Conservation (phyloP, 2,329 filamentous ascomycete genomes). For the Fusarium cicatricum region DNA sequence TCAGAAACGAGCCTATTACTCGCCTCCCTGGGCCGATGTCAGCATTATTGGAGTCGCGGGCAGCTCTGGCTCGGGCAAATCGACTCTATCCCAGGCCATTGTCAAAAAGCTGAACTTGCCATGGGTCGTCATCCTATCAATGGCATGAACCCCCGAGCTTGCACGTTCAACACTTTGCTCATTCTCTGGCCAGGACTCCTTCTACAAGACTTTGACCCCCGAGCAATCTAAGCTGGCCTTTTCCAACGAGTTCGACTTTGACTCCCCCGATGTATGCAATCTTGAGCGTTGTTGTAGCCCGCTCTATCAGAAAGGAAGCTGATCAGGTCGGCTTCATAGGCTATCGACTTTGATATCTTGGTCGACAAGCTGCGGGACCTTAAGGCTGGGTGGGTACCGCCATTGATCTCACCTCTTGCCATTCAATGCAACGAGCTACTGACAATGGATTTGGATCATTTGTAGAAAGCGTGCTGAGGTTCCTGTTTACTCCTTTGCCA, state of each 20-base stretch:
- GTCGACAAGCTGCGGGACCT: slow-evolving; percentile 82
- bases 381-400: slow-evolving; percentile 81
- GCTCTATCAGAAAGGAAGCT: slow-evolving; percentile 1
- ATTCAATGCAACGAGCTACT: slow-evolving; percentile 6
- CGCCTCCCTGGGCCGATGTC: slow-evolving; percentile 93
- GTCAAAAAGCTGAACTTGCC: slow-evolving; percentile 89
- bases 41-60: slow-evolving; percentile 97
- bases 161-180: slow-evolving; percentile 24
- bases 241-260: slow-evolving; percentile 93
- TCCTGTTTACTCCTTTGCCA: slow-evolving; percentile 92
- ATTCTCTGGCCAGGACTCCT: slow-evolving; percentile 77
- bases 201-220: slow-evolving; percentile 87
- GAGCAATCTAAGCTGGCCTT: slow-evolving; percentile 85
- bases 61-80: slow-evolving; percentile 94
- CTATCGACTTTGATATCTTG: slow-evolving; percentile 92
- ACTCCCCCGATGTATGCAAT: slow-evolving; percentile 74
- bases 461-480: slow-evolving; percentile 85
- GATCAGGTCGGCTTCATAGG: slow-evolving; percentile 50
- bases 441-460: slow-evolving; percentile 14
- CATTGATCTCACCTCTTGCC: not conserved
- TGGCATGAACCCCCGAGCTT: slow-evolving; percentile 65
- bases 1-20: slow-evolving; percentile 76
- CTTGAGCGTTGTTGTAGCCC: not conserved
- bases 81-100: slow-evolving; percentile 90
- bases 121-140: slow-evolving; percentile 97